Evolutionary conservation across 768 basidiomycete genomes (phyloP).

Genomic region (Russula earlei): DNA sequence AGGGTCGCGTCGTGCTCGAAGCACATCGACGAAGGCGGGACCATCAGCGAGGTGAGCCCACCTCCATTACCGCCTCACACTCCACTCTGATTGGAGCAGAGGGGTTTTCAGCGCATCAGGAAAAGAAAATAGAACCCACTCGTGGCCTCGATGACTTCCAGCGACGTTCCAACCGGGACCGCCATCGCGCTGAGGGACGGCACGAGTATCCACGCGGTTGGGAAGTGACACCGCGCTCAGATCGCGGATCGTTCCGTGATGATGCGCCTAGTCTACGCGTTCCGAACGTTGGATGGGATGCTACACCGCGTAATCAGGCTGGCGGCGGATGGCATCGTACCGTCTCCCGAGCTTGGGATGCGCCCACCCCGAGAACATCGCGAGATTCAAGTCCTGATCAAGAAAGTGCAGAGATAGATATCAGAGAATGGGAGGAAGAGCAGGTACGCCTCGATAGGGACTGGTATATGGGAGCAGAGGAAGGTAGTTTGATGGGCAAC

Average conservation of each 20-base stretch:
- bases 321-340: constrained; percentile 55
- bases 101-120: constrained; percentile 57
- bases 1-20: constrained; percentile 60
- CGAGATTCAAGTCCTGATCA: constrained; percentile 65
- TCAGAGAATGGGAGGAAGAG: constrained; percentile 96
- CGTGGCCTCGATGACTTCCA: constrained; percentile 90
- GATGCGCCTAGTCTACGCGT: constrained; percentile 81
- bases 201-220: constrained; percentile 31
- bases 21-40: constrained; percentile 67
- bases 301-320: constrained; percentile 70
- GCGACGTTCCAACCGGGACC: constrained; percentile 76
- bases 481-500: constrained; percentile 75
- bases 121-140: constrained; percentile 46
- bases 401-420: constrained; percentile 54
- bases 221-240: constrained; percentile 56
- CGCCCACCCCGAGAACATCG: constrained; percentile 65
- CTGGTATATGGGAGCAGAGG: constrained; percentile 93
- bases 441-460: constrained; percentile 86
- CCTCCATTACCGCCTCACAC: not conserved
- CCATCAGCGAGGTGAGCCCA: constrained; percentile 48
- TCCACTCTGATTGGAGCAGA: constrained; percentile 33
- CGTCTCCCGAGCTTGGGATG: constrained; percentile 58
- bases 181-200: constrained; percentile 29
- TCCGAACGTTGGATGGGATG: constrained; percentile 90
- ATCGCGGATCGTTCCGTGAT: constrained; percentile 36